phyloP scores from a whole-genome alignment of 495 filamentous ascomycete genomes.

The Staphylotrichum longicolle region DNA sequence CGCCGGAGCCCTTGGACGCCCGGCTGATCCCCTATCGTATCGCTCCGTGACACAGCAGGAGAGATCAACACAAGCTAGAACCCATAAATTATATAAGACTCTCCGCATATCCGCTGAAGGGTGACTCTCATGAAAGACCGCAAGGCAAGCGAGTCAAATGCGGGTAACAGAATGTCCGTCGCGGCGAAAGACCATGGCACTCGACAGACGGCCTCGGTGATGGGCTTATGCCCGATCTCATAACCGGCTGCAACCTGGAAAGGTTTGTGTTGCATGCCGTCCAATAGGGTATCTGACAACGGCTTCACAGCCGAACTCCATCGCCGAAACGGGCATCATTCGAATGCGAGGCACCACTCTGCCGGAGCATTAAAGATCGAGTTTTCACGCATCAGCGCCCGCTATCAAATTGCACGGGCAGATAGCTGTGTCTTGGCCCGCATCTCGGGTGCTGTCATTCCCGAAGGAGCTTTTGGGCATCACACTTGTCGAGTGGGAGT shows the following conservation, averaged over 20 bases:
- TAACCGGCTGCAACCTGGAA: not conserved
- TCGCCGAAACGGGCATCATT: slow-evolving; percentile 5
- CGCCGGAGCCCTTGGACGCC: not conserved
- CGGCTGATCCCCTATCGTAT: not conserved
- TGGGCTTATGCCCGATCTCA: slow-evolving; percentile 19
- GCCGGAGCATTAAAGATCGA: slow-evolving; percentile 5
- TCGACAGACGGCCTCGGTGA: slow-evolving; percentile 13
- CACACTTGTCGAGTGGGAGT: too few relatives aligned
- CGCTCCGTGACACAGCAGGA: not conserved
- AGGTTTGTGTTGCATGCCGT: slow-evolving; percentile 6
- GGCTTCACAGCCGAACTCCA: slow-evolving; percentile 20
- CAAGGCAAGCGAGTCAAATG: not conserved
- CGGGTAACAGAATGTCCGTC: not conserved
- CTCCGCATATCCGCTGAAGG: not conserved
- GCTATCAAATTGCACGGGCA: not conserved
- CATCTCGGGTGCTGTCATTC: too few relatives aligned
- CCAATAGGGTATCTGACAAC: slow-evolving; percentile 11
- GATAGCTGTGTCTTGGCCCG: not conserved
- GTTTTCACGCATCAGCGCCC: not conserved
- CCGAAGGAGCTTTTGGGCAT: too few relatives aligned
- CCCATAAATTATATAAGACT: not conserved
- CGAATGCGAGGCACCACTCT: slow-evolving; percentile 1
- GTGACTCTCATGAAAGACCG: not conserved
- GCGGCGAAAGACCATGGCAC: not conserved
- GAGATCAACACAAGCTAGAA: not conserved